Conservation (phyloP, 805 yeast species). For the Metschnikowia anglica region DNA sequence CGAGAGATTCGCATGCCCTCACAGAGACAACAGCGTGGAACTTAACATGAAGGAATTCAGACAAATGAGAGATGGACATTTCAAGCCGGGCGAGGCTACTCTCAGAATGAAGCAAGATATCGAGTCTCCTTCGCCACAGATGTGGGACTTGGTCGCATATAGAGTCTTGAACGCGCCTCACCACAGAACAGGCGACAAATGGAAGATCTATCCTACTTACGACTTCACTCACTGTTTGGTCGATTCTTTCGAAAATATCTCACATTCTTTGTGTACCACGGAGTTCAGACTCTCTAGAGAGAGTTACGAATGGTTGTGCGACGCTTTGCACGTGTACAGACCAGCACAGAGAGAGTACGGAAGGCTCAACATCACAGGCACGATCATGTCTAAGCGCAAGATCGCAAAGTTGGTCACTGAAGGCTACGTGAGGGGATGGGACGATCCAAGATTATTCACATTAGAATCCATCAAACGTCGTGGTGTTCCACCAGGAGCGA, state of each 20-base stretch:
- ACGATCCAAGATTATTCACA: slow-evolving; percentile 95
- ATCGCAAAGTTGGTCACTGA: slow-evolving; percentile 89
- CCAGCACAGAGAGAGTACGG: slow-evolving; percentile 99
- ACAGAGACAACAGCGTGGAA: slow-evolving; percentile 70
- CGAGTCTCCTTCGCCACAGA: slow-evolving; percentile 89
- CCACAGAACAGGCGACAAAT: slow-evolving; percentile 93
- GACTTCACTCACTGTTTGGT: slow-evolving; percentile 99
- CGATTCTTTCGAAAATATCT: slow-evolving; percentile 93
- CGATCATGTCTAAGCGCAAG: slow-evolving; percentile 92
- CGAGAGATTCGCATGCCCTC: slow-evolving; percentile 77
- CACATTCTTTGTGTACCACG: slow-evolving; percentile 94
- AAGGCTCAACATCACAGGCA: slow-evolving; percentile 90
- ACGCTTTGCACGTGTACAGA: slow-evolving; percentile 88
- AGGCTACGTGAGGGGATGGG: slow-evolving; percentile 89
- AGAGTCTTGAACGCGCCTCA: slow-evolving; percentile 90
- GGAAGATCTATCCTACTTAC: slow-evolving; percentile 98
- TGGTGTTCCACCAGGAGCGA: slow-evolving; percentile 99
- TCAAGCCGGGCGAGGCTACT: slow-evolving; percentile 87
- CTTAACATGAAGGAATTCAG: slow-evolving; percentile 79
- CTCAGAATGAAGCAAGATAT: slow-evolving; percentile 96
- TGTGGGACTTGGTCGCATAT: slow-evolving; percentile 99
- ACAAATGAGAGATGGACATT: slow-evolving; percentile 87
- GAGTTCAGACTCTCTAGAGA: slow-evolving; percentile 91
- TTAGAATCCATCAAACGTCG: slow-evolving; percentile 93
- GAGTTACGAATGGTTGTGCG: slow-evolving; percentile 98